Evolutionary conservation across 78 protist genomes (phyloP).

Genomic region (Dictyostelium capitatum): DNA sequence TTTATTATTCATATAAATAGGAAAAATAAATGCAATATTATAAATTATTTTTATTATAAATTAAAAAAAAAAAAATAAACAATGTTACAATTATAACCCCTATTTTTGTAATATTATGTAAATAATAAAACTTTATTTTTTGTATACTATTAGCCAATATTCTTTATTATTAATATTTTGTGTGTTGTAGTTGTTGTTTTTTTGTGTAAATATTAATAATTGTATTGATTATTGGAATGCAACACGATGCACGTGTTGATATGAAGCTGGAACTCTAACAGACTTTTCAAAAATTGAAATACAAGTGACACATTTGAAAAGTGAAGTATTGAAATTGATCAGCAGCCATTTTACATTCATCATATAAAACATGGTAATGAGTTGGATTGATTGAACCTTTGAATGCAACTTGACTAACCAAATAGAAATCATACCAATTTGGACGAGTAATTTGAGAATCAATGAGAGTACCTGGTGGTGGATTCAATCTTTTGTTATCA

Average conservation of each 20-base stretch:
- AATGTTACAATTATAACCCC: no score
- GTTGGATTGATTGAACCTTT: constrained; percentile 76
- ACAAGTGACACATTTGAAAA: constrained; percentile 17
- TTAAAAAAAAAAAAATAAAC: no score
- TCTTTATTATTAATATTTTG: no score
- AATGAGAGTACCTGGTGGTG: constrained; percentile 65
- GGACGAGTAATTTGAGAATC: neutral
- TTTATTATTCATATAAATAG: no score
- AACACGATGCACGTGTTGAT: constrained; percentile 47
- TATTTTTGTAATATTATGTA: no score
- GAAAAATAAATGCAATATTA: no score
- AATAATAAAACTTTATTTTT: no score
- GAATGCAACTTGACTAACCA: constrained; percentile 35
- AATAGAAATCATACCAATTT: constrained; percentile 59
- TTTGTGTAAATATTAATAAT: no score
- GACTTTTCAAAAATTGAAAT: constrained; percentile 44
- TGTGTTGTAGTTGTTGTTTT: no score
- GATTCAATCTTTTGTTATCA: neutral
- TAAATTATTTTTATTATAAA: no score
- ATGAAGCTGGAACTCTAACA: constrained; percentile 30
- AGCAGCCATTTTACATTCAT: constrained; percentile 9
- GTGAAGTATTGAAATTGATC: constrained; percentile 29
- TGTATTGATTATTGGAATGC: no score
- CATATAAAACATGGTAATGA: constrained; percentile 60
- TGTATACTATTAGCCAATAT: no score